Evolutionary conservation across 352 stramenopile species (phyloP), one percentile per base, ranked within the genome.

Genomic region (Aphanomyces astaci): DNA sequence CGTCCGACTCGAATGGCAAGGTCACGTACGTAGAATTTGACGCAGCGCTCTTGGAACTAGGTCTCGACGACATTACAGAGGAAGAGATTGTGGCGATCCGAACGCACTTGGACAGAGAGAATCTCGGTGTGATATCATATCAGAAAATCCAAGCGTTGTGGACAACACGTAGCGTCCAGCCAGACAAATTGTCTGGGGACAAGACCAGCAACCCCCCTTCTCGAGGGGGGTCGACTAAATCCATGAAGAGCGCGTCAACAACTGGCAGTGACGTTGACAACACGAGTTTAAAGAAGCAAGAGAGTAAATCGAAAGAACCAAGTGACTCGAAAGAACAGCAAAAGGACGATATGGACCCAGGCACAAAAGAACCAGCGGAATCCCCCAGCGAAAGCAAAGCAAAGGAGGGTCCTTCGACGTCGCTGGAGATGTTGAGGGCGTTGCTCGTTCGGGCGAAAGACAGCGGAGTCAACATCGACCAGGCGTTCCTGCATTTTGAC

Each of bases 1-100:
- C 15, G 36, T 3, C 76, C n/a, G n/a, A n/a, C n/a, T n/a, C n/a
- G 0, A 76, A 77, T 25, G 80, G 78, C 24, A 32, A 33, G 15
- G 40, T 75, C 33, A 36, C 33, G 13, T 55, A 27, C 28, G 27
- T 25, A 30, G 72, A 76, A 36, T 39, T 76, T 0, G 22, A 33
- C 27, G 2, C 11, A 9, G 67, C 30, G 3, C 30, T 76, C 17
- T 17, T 22, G 5, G 46, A 22, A 22, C 46, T 54, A 2, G 46
- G 46, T 27, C 5, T 54, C 15, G 46, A 54, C 22, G 31, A 30
- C 31, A 45, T 22, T 17, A 49, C 56, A 2, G 1, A 3, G 33
- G 43, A 51, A 3, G 28, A 64, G 1, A 64, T 64, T 48, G 56
- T 5, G 7, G 33, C 2, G 43, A 51, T 64, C 31, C 36, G 43